These are phyloP conservation scores for Babesia ovata DNA, from an alignment of 169 alveolate genomes.

Conservation along the genomic window DNA sequence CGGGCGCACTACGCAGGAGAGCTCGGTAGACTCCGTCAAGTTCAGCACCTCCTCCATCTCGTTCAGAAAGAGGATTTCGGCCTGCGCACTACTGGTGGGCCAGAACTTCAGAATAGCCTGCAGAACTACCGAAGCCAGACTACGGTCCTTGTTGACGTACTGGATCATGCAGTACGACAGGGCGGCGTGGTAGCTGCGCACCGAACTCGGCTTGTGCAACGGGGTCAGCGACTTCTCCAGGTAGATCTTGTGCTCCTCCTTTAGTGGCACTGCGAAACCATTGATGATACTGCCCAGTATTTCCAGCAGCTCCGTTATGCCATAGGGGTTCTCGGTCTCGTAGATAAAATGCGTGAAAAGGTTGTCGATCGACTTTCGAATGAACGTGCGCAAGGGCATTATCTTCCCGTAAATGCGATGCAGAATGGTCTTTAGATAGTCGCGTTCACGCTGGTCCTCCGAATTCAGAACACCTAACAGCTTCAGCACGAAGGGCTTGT, in stretches of 20 bases:
- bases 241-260: constrained; percentile 96
- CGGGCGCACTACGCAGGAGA: constrained; percentile 78
- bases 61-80: constrained; percentile 92
- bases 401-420: constrained; percentile 93
- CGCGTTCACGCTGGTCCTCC: constrained; percentile 95
- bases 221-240: constrained; percentile 94
- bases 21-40: constrained; percentile 84
- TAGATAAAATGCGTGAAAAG: constrained; percentile 90
- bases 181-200: constrained; percentile 92
- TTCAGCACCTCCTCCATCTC: constrained; percentile 93
- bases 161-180: constrained; percentile 93
- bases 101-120: constrained; percentile 89
- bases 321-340: constrained; percentile 92
- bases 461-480: constrained; percentile 88
- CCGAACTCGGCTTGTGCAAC: constrained; percentile 92
- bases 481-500: constrained; percentile 81
- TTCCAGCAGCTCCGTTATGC: constrained; percentile 95
- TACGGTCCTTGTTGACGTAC: constrained; percentile 93
- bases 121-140: constrained; percentile 89
- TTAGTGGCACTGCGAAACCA: constrained; percentile 97
- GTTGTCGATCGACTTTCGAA: constrained; percentile 94
- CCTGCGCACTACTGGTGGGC: constrained; percentile 96
- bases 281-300: constrained; percentile 92
- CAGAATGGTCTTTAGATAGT: constrained; percentile 91
- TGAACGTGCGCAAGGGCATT: constrained; percentile 85